Evolutionary conservation across 1,284 basidiomycete genomes (phyloP), one percentile per base, ranked within the genome.

Genomic region (Cutaneotrichosporon cutaneum): DNA sequence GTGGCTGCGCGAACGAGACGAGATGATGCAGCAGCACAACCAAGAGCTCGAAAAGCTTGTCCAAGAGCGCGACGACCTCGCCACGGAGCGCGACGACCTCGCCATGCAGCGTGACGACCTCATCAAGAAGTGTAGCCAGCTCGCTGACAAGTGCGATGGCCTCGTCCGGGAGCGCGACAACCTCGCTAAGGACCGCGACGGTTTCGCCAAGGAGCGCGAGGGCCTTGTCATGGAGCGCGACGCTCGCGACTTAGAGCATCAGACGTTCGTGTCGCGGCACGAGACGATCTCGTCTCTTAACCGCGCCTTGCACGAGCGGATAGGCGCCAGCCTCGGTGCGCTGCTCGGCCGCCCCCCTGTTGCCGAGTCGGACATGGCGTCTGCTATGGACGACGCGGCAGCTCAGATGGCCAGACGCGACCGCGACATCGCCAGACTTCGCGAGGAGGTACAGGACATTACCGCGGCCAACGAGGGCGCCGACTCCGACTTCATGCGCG

Each of bases 401-500:
- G 50, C 50, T 2, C 50, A 44, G 30, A 39, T 51, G 22, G 36
- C 13, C 51, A 36, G 45, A 21, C 50, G 51, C 51, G 60, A 57
- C n/a, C 51, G 51, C 33, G 60, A 61, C 21, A 36, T 53, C 13
- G 60, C 60, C 4, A 13, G 24, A 13, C 52, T 61, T 11, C 27
- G 36, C 33, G 51, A 56, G 10, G 75, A 78, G 65, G 71, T 80
- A 68, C 59, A 65, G 61, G 48, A 27, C 18, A 10, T 27, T 27
- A 32, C 24, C 16, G 77, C 83, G 63, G 77, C 88, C 60, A 83
- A 80, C 58, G 74, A 78, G 64, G 82, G 83, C 48, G 81, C 84
- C 73, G 84, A 86, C 56, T 80, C 81, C 33, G 85, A 87, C 71
- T 80, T 86, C 39, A 80, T 77, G 26, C 76, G 81, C 30, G 86